Conservation (phyloP, 2,329 filamentous ascomycete genomes). For the Colletotrichum siamense region DNA sequence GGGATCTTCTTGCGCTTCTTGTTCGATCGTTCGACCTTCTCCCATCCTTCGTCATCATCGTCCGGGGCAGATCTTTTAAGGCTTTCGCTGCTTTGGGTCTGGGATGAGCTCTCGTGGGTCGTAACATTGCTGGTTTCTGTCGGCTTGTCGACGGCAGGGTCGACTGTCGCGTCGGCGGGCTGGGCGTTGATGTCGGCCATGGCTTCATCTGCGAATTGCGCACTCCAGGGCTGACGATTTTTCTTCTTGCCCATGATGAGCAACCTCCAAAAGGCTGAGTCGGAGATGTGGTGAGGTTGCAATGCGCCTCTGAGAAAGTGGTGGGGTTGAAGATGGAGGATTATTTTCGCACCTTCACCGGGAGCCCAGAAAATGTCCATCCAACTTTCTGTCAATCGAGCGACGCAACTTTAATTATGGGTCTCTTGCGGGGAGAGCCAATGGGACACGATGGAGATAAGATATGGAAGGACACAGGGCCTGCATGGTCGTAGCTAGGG, state of each 20-base stretch:
- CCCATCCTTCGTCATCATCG: conserved; percentile 55
- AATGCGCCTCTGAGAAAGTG: neutral
- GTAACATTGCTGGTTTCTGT: neutral
- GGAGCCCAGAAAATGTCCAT: neutral
- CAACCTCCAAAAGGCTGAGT: neutral
- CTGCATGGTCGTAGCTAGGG: neutral
- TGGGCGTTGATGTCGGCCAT: neutral
- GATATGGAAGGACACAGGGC: neutral
- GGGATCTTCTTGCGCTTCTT: conserved; percentile 70
- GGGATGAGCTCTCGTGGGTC: conserved; percentile 14
- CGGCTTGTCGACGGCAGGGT: neutral
- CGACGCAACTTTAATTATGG: neutral
- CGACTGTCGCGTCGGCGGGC: neutral
- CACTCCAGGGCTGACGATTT: conserved; percentile 8
- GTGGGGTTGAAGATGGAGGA: neutral
- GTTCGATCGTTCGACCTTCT: conserved; percentile 56
- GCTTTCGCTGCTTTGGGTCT: conserved; percentile 39
- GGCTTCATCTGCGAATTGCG: conserved; percentile 1
- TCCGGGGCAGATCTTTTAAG: conserved; percentile 54
- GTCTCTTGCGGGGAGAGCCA: neutral
- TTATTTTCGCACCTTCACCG: neutral
- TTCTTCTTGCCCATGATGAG: conserved; percentile 5
- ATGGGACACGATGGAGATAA: neutral
- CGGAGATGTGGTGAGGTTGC: neutral
- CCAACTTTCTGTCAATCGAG: neutral